These are phyloP conservation scores for Brassica rapa DNA, from an alignment of 345 rosid genomes.

Conservation along the genomic window DNA sequence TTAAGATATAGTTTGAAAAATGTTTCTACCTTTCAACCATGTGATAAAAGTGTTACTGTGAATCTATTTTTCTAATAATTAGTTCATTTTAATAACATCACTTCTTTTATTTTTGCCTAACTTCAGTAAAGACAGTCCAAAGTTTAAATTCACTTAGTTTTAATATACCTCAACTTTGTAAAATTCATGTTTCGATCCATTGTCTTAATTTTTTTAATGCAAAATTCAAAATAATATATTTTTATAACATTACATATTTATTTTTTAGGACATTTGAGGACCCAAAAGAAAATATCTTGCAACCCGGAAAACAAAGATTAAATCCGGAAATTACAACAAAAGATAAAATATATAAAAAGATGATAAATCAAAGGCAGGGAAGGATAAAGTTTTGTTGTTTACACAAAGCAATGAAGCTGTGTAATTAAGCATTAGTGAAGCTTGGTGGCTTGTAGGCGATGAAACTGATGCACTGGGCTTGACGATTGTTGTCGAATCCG, in stretches of 20 bases:
- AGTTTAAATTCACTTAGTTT: neutral
- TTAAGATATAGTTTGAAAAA: conserved; percentile 12
- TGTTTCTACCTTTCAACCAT: neutral
- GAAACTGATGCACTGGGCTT: conserved; percentile 48
- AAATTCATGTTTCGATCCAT: conserved; percentile 4
- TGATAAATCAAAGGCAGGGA: conserved; percentile 25
- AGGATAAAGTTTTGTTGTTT: conserved; percentile 30
- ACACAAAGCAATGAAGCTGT: conserved; percentile 30
- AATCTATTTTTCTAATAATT: neutral
- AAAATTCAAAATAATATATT: conserved; percentile 1
- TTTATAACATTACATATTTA: conserved; percentile 36
- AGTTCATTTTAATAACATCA: neutral
- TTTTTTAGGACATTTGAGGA: conserved; percentile 35
- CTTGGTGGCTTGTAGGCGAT: conserved; percentile 46
- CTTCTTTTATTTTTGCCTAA: neutral
- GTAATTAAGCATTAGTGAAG: conserved; percentile 34
- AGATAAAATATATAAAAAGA: neutral
- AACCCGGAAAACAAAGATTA: conserved; percentile 37
- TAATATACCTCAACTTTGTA: neutral
- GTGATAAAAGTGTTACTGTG: conserved; percentile 1
- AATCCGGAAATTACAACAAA: conserved; percentile 33
- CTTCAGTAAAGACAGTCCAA: neutral
- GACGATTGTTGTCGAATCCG: conserved; percentile 57
- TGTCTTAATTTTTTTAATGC: neutral
- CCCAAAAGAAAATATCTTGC: conserved; percentile 36